Base-by-base conservation (phyloP, 148 eudicot genomes). In the Beta vulgaris region DNA sequence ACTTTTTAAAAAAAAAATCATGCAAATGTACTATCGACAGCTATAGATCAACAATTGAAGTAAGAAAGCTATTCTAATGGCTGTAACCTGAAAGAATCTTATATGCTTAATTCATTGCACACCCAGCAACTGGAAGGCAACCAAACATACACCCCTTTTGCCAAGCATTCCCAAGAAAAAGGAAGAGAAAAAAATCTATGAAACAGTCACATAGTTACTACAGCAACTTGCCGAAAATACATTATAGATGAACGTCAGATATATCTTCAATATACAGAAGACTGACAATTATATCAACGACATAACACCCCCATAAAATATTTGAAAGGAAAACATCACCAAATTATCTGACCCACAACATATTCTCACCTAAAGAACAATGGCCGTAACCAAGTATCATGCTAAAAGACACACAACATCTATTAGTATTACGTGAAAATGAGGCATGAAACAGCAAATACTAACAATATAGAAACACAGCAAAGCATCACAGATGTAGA, bases 401-500 rank as follows among this genome's bases (percentile, higher is more conserved):
- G 10, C 43, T 8, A 63, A 63, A 59, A 7, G 14, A 13, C 4
- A 29, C 31, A n/a, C 6, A 34, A 63, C 6, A 2, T 63, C 68
- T 21, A 43, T 13, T 43, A 4, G 13, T 43, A 9, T 10, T 43
- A 2, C 15, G 0, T 13, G 7, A 10, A 43, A 43, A 43, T 9
- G 48, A 51, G 57, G 25, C 10, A 18, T 48, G 19, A 62, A 67
- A 74, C 32, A 42, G 42, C 55, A 43, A 0, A 26, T 19, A 75
- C 12, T 31, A 10, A 21, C 3, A 54, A 36, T 2, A 61, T 28
- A 18, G 34, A 60, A 11, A 29, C 21, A 46, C 28, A 31, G 32
- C 9, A 43, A 16, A 36, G 72, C 55, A 26, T 32, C 35, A 43
- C 55, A 69, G 71, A 55, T 57, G 8, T 62, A 80, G 66, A 93